Evolutionary conservation across 2,329 filamentous ascomycete genomes (phyloP).

Genomic region (Verticillium longisporum): DNA sequence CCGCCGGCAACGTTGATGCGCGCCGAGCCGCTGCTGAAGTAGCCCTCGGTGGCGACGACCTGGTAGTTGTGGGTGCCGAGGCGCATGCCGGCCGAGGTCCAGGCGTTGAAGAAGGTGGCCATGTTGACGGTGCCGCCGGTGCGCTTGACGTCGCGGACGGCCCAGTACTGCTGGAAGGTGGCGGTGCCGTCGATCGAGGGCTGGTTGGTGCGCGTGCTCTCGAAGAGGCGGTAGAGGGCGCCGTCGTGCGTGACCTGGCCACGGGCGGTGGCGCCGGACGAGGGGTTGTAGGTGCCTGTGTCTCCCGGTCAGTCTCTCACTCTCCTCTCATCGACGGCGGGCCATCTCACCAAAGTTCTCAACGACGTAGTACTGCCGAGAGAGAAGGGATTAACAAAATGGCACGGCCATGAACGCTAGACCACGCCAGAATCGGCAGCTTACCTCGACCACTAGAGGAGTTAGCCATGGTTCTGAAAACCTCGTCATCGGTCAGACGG

Average conservation of each 20-base stretch:
- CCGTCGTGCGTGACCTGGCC: slow-evolving; percentile 45
- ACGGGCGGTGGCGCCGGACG: slow-evolving; percentile 25
- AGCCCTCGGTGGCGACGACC: slow-evolving; percentile 44
- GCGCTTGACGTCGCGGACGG: slow-evolving; percentile 38
- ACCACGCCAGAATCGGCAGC: not conserved
- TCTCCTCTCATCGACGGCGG: not conserved
- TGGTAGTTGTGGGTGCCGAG: slow-evolving; percentile 46
- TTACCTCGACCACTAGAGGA: slow-evolving; percentile 1
- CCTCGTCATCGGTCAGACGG: no score
- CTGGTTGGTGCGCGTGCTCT: slow-evolving; percentile 39
- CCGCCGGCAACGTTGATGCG: slow-evolving; percentile 13
- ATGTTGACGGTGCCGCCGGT: slow-evolving; percentile 45
- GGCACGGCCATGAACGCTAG: rapidly evolving
- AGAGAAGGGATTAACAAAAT: not conserved
- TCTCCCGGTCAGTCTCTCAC: not conserved
- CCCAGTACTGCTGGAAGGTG: slow-evolving; percentile 49
- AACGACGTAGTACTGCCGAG: slow-evolving; percentile 4
- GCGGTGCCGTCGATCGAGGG: slow-evolving; percentile 46
- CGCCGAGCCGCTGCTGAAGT: slow-evolving; percentile 24
- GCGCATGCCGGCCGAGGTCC: slow-evolving; percentile 38
- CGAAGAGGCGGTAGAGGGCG: slow-evolving; percentile 44
- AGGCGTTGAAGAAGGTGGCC: slow-evolving; percentile 46
- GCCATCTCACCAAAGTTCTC: slow-evolving; percentile 5
- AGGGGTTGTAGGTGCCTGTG: slow-evolving; percentile 7
- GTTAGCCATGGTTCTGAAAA: not conserved